Evolutionary conservation across 2,329 filamentous ascomycete genomes (phyloP).

Genomic region (Clarireedia hainanense): DNA sequence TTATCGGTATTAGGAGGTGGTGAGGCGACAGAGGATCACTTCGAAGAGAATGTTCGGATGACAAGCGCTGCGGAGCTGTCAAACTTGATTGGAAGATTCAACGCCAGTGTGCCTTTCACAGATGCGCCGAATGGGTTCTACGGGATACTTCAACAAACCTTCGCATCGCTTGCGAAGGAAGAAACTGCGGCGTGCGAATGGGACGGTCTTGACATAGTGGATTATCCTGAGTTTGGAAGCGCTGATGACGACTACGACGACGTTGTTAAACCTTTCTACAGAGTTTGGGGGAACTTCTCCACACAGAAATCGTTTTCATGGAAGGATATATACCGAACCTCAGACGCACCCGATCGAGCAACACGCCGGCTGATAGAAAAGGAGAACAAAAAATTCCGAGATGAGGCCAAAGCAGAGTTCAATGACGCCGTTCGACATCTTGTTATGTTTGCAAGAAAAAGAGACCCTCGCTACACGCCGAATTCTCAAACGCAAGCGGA

Average conservation of each 20-base stretch:
- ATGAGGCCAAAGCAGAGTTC: constrained; percentile 78
- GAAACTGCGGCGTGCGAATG: constrained; percentile 69
- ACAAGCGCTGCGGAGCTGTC: constrained; percentile 77
- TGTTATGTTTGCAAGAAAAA: constrained; percentile 81
- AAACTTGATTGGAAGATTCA: constrained; percentile 72
- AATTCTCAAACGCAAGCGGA: constrained; percentile 74
- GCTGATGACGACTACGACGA: constrained; percentile 69
- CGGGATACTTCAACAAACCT: constrained; percentile 66
- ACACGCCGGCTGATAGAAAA: constrained; percentile 86
- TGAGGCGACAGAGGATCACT: constrained; percentile 38
- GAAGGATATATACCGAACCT: constrained; percentile 76
- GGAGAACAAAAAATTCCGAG: constrained; percentile 78
- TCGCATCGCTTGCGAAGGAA: constrained; percentile 72
- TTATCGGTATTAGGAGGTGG: constrained; percentile 62
- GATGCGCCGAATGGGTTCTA: constrained; percentile 81
- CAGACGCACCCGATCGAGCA: constrained; percentile 80
- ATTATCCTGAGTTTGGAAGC: constrained; percentile 78
- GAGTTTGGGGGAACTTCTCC: constrained; percentile 69
- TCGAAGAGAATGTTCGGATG: constrained; percentile 62
- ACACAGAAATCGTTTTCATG: constrained; percentile 84
- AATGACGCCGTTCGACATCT: constrained; percentile 86
- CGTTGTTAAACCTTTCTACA: constrained; percentile 74
- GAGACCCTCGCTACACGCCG: constrained; percentile 76
- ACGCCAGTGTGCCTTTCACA: constrained; percentile 67
- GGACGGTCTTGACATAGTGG: constrained; percentile 49